These are phyloP conservation scores for Pontederia paniculata DNA, from an alignment of 176 grass and related monocot genomes.

Conservation along the genomic window DNA sequence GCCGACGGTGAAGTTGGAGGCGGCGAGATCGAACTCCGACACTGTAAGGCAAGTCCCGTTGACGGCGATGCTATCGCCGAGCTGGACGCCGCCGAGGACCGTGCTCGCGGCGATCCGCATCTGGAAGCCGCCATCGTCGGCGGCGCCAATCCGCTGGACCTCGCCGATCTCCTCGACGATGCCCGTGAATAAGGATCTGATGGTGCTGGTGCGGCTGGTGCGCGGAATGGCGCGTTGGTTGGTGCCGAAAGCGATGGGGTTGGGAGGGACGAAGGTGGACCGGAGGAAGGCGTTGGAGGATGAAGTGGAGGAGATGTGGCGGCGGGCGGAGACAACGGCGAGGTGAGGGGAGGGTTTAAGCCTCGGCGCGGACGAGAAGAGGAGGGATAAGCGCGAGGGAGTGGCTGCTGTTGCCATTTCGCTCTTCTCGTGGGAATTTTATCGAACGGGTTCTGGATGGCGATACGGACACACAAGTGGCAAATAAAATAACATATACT, in stretches of 20 bases:
- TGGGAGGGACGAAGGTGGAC: slow-evolving; percentile 31
- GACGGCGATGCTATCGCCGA: slow-evolving; percentile 78
- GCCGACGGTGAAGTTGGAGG: slow-evolving; percentile 52
- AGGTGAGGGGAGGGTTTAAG: slow-evolving; percentile 2
- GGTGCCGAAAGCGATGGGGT: slow-evolving; percentile 13
- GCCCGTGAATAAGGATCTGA: slow-evolving; percentile 67
- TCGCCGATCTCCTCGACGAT: slow-evolving; percentile 84
- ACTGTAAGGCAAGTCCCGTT: slow-evolving; percentile 88
- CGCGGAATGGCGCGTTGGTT: slow-evolving; percentile 4
- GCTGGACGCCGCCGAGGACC: slow-evolving; percentile 52
- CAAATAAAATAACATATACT: no score
- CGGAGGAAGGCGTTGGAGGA: slow-evolving; percentile 23
- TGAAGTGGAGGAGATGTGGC: slow-evolving; percentile 11
- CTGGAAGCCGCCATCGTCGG: slow-evolving; percentile 35
- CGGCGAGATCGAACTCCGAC: slow-evolving; percentile 39
- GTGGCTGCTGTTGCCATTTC: no score
- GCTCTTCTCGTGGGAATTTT: no score
- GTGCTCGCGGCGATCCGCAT: slow-evolving; percentile 40
- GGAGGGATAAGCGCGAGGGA: no score
- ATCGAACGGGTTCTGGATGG: no score
- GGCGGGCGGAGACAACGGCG: slow-evolving; percentile 11
- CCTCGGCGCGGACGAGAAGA: no score
- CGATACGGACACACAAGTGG: no score
- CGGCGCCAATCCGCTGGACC: slow-evolving; percentile 42
- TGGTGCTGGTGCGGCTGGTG: slow-evolving; percentile 16